These are phyloP conservation scores for Penicillium parvum DNA, from an alignment of 495 filamentous ascomycete species.

Conservation along the genomic window DNA sequence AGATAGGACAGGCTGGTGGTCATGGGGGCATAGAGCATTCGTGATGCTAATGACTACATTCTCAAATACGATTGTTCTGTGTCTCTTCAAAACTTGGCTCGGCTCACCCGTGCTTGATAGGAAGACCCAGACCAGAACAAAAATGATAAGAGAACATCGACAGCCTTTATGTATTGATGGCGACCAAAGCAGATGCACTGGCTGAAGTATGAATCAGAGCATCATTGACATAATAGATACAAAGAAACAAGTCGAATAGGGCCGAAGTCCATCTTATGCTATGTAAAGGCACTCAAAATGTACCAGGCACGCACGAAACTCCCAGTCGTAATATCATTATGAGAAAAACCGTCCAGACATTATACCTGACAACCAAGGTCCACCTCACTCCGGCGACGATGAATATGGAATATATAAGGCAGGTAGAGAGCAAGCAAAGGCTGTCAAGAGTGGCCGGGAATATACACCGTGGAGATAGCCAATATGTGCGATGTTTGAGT, in stretches of 20 bases:
- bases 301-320: conserved; percentile 2
- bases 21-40: not conserved
- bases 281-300: no score
- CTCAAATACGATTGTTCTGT: no score
- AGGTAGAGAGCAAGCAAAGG: not conserved
- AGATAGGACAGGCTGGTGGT: not conserved
- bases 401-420: conserved; percentile 3
- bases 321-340: conserved; percentile 27
- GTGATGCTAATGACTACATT: no score
- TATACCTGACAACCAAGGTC: conserved; percentile 7
- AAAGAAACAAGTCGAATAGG: conserved; percentile 7
- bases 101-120: no score
- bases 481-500: conserved; percentile 9
- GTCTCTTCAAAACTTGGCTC: no score
- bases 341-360: conserved; percentile 21
- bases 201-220: conserved; percentile 8
- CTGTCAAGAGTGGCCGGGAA: conserved; percentile 2
- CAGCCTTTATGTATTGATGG: conserved; percentile 15
- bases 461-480: conserved; percentile 16
- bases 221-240: conserved; percentile 18
- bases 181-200: not conserved
- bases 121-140: no score
- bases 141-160: not conserved
- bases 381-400: conserved; percentile 11
- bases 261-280: conserved; percentile 8